Conservation (phyloP, 345 rosid species). For the Brassica juncea region DNA sequence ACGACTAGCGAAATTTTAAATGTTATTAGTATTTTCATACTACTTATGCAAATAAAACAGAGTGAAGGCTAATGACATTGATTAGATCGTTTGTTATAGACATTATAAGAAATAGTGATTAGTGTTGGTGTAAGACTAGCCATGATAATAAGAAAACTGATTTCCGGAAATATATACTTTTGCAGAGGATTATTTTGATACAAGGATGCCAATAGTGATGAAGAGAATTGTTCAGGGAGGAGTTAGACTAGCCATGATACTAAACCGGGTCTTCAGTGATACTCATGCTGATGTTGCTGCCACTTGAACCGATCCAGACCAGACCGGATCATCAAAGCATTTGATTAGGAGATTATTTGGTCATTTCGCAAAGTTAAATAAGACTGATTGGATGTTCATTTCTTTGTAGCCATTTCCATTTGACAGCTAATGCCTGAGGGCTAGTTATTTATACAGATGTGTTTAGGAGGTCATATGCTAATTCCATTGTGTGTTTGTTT, state of each 20-base stretch:
- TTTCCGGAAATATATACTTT: background rate
- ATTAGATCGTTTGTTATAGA: no score
- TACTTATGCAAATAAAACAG: no score
- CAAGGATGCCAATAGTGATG: constrained; percentile 89
- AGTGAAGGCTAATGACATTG: no score
- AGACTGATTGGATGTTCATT: background rate
- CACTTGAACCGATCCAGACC: constrained; percentile 40
- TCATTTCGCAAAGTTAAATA: background rate
- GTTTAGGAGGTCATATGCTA: background rate
- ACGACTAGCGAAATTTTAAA: no score
- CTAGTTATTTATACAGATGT: background rate
- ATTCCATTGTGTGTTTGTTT: background rate
- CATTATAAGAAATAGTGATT: no score
- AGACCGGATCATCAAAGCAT: constrained; percentile 12
- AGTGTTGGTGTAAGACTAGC: no score
- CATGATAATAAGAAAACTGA: background rate
- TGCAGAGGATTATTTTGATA: constrained; percentile 82
- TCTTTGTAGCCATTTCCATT: constrained; percentile 10
- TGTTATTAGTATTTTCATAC: no score
- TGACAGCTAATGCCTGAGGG: constrained; percentile 1
- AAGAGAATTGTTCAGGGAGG: constrained; percentile 95
- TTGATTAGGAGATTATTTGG: constrained; percentile 3
- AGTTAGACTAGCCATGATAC: constrained; percentile 79
- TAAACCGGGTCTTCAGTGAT: constrained; percentile 64
- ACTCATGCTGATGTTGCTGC: constrained; percentile 48